Evolutionary conservation across 495 filamentous ascomycete genomes (phyloP).

Genomic region (Daldinia decipiens): DNA sequence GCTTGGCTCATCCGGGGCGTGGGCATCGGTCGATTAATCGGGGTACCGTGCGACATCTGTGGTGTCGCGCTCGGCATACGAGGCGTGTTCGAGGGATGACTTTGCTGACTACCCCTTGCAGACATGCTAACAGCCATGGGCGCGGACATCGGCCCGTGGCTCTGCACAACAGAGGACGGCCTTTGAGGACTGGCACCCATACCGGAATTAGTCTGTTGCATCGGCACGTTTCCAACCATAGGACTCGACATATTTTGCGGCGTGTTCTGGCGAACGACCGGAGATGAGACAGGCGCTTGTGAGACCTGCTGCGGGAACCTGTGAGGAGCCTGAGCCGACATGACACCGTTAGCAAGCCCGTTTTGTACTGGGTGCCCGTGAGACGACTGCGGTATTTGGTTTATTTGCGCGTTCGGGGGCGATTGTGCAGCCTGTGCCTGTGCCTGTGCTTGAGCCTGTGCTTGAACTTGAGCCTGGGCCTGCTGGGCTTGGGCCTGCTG

Average conservation of each 20-base stretch:
- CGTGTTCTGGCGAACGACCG: constrained; percentile 80
- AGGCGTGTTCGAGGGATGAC: constrained; percentile 79
- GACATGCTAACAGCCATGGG: constrained; percentile 78
- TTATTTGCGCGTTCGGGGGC: constrained; percentile 41
- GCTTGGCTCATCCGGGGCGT: constrained; percentile 77
- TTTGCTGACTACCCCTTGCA: constrained; percentile 81
- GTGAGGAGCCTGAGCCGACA: constrained; percentile 65
- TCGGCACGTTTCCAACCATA: constrained; percentile 74
- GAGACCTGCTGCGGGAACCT: constrained; percentile 68
- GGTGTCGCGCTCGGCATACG: constrained; percentile 83
- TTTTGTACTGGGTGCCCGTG: constrained; percentile 58
- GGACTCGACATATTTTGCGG: constrained; percentile 83
- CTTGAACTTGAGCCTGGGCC: constrained; percentile 64
- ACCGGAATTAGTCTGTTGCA: constrained; percentile 82
- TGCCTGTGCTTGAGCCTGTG: constrained; percentile 53
- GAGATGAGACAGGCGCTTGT: constrained; percentile 79
- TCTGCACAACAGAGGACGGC: constrained; percentile 79
- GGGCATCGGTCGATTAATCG: constrained; percentile 73
- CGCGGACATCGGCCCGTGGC: constrained; percentile 69
- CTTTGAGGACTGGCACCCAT: constrained; percentile 81
- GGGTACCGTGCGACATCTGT: constrained; percentile 76
- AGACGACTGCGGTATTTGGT: constrained; percentile 42
- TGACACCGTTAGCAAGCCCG: constrained; percentile 56
- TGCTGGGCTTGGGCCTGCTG: constrained; percentile 50
- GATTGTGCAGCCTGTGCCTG: constrained; percentile 56